Evolutionary conservation across 441 rosid species (phyloP), one percentile per base, ranked within the genome.

Genomic region (Sinapis alba): DNA sequence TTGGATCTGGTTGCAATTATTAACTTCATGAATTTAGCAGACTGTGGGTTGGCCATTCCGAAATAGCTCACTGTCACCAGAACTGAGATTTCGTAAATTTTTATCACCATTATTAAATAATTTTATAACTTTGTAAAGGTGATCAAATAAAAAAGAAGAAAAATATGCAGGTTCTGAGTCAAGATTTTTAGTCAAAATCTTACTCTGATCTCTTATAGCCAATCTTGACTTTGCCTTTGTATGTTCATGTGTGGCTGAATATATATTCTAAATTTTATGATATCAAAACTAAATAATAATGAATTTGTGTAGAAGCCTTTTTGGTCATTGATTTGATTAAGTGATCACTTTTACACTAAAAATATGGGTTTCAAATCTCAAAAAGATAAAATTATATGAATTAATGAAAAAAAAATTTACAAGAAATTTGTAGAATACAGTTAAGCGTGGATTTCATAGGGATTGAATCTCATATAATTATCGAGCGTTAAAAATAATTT

Each of bases 111-210:
- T 67, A 67, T 65, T 38, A 50, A 16, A 19, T 18, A 16, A 24
- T 38, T 63, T 11, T 10, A 19, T 18, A 16, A 24, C 26, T 53
- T 16, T 28, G 15, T 15, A 20, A 34, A 47, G 20, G 28, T 12
- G 65, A 65, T 38, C 71, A 26, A 19, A n/a, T 66, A 1, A 45
- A 59, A 67, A 51, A 9, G 23, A 53, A 19, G 16, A 32, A 61
- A 61, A 36, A 60, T 21, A 58, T 26, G 43, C 12, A 50, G 30
- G 11, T 47, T 59, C 12, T 67, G 32, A 74, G 78, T 68, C 69
- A 75, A 61, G 69, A 6, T 61, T 62, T 51, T 62, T 6, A 75
- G 79, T 75, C 79, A 75, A 75, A 68, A 69, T 53, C 62, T 75
- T 75, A 36, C 24, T 75, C 64, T 62, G 69, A 36, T 36, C 10